Conservation (phyloP, 768 basidiomycete species). For the Amanita pseudoporphyria region DNA sequence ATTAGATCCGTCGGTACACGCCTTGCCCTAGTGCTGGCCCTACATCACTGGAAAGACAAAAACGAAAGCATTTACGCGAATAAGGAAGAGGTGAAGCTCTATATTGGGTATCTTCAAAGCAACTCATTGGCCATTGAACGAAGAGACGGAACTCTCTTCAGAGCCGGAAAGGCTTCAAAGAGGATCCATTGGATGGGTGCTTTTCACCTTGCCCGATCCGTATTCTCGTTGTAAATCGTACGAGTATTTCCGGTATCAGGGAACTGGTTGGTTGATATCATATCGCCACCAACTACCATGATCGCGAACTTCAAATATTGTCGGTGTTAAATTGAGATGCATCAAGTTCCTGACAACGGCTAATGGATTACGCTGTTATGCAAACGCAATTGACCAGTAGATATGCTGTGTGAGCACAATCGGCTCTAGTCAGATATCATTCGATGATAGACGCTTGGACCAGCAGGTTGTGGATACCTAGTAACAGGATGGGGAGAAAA, state of each 20-base stretch:
- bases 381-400: conserved; percentile 31
- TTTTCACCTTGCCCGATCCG: no score
- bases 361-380: not conserved
- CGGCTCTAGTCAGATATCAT: no score
- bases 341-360: conserved; percentile 33
- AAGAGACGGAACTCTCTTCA: no score
- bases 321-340: conserved; percentile 28
- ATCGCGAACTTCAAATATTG: conserved; percentile 24
- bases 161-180: conserved; percentile 23
- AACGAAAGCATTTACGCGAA: no score
- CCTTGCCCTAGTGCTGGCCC: no score
- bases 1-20: no score
- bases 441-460: conserved; percentile 36
- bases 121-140: no score
- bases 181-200: no score
- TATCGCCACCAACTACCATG: conserved; percentile 29
- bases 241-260: conserved; percentile 19
- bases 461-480: conserved; percentile 31
- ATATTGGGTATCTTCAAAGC: no score
- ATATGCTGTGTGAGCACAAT: conserved; percentile 50
- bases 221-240: conserved; percentile 32
- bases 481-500: conserved; percentile 48
- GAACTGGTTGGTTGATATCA: conserved; percentile 29
- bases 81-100: no score
- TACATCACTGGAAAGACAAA: no score